Evolutionary conservation across 208 protist genomes (phyloP).

Genomic region (Leishmania martiniquensis): DNA sequence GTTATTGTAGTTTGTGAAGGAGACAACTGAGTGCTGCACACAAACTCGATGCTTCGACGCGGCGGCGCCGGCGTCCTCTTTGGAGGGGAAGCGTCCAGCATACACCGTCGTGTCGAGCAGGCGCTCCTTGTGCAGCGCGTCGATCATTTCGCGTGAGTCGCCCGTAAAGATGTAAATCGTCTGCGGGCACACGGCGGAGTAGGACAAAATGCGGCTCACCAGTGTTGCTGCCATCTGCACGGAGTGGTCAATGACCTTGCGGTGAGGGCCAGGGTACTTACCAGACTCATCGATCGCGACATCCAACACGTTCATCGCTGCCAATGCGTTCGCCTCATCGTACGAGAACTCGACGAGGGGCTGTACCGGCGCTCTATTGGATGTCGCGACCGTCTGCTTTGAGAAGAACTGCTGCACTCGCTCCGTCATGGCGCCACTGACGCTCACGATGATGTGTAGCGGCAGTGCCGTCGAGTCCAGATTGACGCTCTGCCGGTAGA

Average conservation of each 20-base stretch:
- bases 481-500: slow-evolving; percentile 54
- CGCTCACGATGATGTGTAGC: slow-evolving; percentile 47
- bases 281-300: slow-evolving; percentile 60
- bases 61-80: slow-evolving; percentile 15
- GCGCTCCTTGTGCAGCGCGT: slow-evolving; percentile 46
- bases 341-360: slow-evolving; percentile 63
- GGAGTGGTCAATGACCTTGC: slow-evolving; percentile 64
- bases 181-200: slow-evolving; percentile 35
- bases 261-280: slow-evolving; percentile 62
- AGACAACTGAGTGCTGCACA: slow-evolving; percentile 40
- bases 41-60: slow-evolving; percentile 62
- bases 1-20: slow-evolving; percentile 50
- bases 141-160: slow-evolving; percentile 57
- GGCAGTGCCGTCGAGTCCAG: slow-evolving; percentile 37
- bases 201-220: slow-evolving; percentile 43
- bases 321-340: slow-evolving; percentile 77
- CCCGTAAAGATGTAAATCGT: slow-evolving; percentile 78
- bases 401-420: slow-evolving; percentile 47
- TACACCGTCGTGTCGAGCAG: slow-evolving; percentile 64
- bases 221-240: slow-evolving; percentile 53
- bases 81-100: slow-evolving; percentile 47
- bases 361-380: slow-evolving; percentile 17
- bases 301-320: slow-evolving; percentile 73
- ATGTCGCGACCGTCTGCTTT: slow-evolving; percentile 34
- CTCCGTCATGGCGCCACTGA: slow-evolving; percentile 40